Evolutionary conservation across 768 basidiomycete genomes (phyloP).

Genomic region (Obba rivulosa): DNA sequence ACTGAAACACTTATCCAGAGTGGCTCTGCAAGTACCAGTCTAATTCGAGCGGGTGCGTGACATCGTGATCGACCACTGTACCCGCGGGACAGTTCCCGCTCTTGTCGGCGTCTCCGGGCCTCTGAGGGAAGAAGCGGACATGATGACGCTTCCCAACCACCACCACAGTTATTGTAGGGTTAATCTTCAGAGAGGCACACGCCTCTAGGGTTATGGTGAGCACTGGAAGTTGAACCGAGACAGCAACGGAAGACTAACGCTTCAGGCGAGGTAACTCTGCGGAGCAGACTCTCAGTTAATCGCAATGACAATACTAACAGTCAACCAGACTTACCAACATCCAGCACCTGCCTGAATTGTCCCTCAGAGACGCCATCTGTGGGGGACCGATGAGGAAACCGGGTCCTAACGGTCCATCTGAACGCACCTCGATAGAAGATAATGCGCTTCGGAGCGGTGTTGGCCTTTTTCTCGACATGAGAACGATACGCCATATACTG

Average conservation of each 20-base stretch:
- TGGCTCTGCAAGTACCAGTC: constrained; percentile 81
- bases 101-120: constrained; percentile 44
- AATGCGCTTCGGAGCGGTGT: constrained; percentile 55
- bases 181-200: constrained; percentile 51
- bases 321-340: constrained; percentile 38
- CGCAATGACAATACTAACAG: background rate
- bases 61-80: constrained; percentile 68
- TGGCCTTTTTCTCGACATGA: constrained; percentile 43
- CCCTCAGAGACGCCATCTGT: constrained; percentile 54
- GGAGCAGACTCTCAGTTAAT: background rate
- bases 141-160: constrained; percentile 79
- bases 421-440: constrained; percentile 68
- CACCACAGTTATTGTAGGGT: constrained; percentile 66
- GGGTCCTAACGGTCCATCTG: background rate
- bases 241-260: constrained; percentile 5
- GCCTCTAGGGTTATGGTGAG: constrained; percentile 44
- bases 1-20: constrained; percentile 39
- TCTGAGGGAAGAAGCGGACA: constrained; percentile 53
- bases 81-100: constrained; percentile 75
- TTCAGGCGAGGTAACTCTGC: constrained; percentile 14
- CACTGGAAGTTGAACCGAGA: background rate
- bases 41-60: constrained; percentile 66
- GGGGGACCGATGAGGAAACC: background rate
- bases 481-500: constrained; percentile 58
- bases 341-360: constrained; percentile 44